Conservation (phyloP, 2,329 filamentous ascomycete species). For the Penicillium psychrosexuale region DNA sequence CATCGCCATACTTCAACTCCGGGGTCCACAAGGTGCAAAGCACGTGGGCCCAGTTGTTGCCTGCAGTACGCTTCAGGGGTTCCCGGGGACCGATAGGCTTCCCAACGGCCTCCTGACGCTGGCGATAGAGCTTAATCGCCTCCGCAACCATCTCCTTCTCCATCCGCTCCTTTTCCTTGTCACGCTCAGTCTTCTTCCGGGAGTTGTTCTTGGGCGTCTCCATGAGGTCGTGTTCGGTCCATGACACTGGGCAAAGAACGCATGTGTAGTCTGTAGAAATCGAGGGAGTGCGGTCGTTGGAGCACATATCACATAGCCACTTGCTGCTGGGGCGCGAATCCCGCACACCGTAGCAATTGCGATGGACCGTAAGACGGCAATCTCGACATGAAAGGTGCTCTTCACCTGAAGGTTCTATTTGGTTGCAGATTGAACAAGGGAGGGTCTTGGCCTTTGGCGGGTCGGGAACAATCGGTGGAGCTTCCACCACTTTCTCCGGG, state of each 20-base stretch:
- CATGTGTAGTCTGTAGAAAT: conserved; percentile 95
- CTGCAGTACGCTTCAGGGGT: conserved; percentile 85
- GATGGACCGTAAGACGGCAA: conserved; percentile 88
- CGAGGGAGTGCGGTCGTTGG: conserved; percentile 86
- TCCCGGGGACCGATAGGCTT: conserved; percentile 82
- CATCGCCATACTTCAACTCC: conserved; percentile 88
- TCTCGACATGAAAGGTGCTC: conserved; percentile 76
- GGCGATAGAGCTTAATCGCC: conserved; percentile 76
- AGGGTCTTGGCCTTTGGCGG: conserved; percentile 73
- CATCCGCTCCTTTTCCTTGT: conserved; percentile 79
- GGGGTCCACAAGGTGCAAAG: conserved; percentile 88
- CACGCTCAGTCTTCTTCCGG: conserved; percentile 90
- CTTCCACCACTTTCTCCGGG: conserved; percentile 54
- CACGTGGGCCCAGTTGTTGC: conserved; percentile 98
- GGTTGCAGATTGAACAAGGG: conserved; percentile 80
- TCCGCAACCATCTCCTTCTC: conserved; percentile 81
- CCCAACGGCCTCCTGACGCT: conserved; percentile 77
- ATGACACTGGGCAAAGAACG: conserved; percentile 80
- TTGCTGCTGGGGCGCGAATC: conserved; percentile 66
- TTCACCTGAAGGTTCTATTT: conserved; percentile 68
- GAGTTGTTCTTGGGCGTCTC: conserved; percentile 74
- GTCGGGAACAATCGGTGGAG: conserved; percentile 67
- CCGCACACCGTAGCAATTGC: conserved; percentile 85
- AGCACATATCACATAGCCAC: conserved; percentile 95
- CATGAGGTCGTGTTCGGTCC: conserved; percentile 77